Percentiles rank a stretch among this genome's conserved stretches.
Conservation (phyloP, 305 asterid species). For the Solanum hybrid region DNA sequence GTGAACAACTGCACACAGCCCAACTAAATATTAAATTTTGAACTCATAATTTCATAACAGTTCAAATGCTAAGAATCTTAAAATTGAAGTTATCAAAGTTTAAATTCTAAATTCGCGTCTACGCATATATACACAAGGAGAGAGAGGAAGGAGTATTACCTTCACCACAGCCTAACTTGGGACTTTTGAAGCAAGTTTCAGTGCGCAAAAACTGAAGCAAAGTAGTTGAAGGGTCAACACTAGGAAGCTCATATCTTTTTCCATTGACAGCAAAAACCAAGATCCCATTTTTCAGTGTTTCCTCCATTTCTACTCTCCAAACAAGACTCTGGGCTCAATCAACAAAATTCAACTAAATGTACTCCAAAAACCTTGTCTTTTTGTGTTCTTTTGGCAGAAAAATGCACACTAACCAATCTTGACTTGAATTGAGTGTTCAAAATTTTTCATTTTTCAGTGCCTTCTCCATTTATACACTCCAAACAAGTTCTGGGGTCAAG, state of each 20-base stretch:
- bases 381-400: neutral
- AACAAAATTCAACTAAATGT: neutral
- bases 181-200: constrained; percentile 50
- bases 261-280: constrained; percentile 59
- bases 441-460: constrained; percentile 3
- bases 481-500: neutral
- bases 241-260: constrained; percentile 41
- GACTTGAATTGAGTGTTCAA: constrained; percentile 5
- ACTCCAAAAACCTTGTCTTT: neutral
- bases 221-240: constrained; percentile 51
- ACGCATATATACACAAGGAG: neutral
- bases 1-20: neutral
- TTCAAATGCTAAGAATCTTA: neutral
- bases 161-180: constrained; percentile 72
- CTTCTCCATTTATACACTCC: neutral
- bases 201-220: constrained; percentile 53
- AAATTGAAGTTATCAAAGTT: neutral
- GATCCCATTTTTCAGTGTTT: constrained; percentile 9
- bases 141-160: constrained; percentile 21
- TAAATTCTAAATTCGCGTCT: neutral
- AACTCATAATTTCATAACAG: neutral
- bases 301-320: neutral
- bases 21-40: neutral
- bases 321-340: neutral
- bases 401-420: neutral